Base-by-base conservation (phyloP, 495 filamentous ascomycete species). In the Neurospora tetraspora region DNA sequence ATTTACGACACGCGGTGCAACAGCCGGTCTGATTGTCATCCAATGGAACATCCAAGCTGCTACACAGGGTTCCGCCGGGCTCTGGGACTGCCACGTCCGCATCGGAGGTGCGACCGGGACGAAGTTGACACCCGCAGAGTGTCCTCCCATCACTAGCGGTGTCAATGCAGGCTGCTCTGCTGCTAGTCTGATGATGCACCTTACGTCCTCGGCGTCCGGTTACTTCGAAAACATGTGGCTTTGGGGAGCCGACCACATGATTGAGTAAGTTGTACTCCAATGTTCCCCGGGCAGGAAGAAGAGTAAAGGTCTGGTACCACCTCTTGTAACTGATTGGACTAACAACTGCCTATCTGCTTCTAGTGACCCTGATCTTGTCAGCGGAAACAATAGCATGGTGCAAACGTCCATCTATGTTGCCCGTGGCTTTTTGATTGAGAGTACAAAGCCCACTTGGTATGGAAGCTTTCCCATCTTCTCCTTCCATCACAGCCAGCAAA, bases 221-320 rank as follows among this genome's bases (percentile, higher is more conserved):
- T 96, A 97, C 79, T 79, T 96, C 36, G 93, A 97, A 81, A 97
- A 97, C 79, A 87, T 87, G 68, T 97, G 94, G 94, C 89, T 91
- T 78, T 98, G 94, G 94, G 92, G 93, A 27, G 88, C 92, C 0
- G 94, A 97, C 79, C 94, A 97, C 82, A 92, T 93, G 74, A 88
- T 95, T 47, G 94, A 97, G 77, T 85, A 87, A 4, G 65, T 81
- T 7, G 89, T 91, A 0, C 10, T 34, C 20, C 0, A 34, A 0
- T 65, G 0, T 23, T 65, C 31, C 53, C 18, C 47, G 0, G 14
- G 0, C 1, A 31, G 0, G 14, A 61, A 12, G 1, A 20, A n/a
- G n/a, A 0, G 38, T 39, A 39, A 0, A 39, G 9, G 38, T 31
- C 38, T 39, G 1, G 38, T 40, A 40, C 39, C 4, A 40, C 14